Base-by-base conservation (phyloP, 169 alveolate species). In the Theileria sp. region DNA sequence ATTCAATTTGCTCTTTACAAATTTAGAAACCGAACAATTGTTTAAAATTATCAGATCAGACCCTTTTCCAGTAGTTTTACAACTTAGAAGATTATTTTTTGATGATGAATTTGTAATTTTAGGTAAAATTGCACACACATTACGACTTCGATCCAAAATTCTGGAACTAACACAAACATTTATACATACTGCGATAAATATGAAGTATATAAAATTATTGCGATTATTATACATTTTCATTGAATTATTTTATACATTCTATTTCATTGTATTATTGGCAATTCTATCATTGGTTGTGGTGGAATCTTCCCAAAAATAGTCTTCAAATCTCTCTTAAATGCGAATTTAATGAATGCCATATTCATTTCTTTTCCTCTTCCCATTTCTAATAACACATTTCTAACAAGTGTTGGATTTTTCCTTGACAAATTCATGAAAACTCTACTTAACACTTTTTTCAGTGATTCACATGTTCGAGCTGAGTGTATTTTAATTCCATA, bases 281-380 rank as follows among this genome's bases (percentile, higher is more conserved):
- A 4, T 54, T 54, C 62, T 19, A 54, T 60, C 54, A 80, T 12
- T 0, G 19, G 56, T 4, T 70, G 38, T 49, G 80, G 32, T 28
- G 82, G 32, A 54, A 69, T 36, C 66, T 72, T 67, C 73, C 77
- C 71, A 0, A 66, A 26, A 62, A 80, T 67, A 9, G 64, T 21
- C n/a, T 71, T 68, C 72, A 80, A 51, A 38, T 75, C 80, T 0
- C 86, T 75, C 58, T 77, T 68, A 25, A 82, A 38, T 70, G 73
- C 76, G 17, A 10, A 82, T 8, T 56, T 58, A 9, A 75, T 49
- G 28, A 62, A 38, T 34, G 86, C 72, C 12, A 7, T 44, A 61
- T 72, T 67, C 34, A 32, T 62, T 3, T 50, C 70, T 3, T 34
- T 26, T 19, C 61, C 67, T 38, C 36, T 30, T 21, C 67, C 61